Base-by-base conservation (phyloP, 2,329 filamentous ascomycete genomes). In the Fusarium papillatum region DNA sequence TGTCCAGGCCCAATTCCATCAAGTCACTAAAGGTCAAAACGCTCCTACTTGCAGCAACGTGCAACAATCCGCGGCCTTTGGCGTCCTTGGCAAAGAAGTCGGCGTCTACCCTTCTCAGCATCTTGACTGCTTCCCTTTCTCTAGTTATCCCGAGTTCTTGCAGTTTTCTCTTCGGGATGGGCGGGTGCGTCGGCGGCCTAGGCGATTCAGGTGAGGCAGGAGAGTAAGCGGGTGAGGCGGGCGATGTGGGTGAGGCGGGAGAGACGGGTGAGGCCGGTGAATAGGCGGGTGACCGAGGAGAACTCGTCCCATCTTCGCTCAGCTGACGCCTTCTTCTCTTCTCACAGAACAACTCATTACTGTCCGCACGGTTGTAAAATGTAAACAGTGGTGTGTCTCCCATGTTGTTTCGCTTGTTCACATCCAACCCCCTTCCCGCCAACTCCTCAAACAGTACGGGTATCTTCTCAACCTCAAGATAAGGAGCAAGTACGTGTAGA, bases 1-100 rank as follows among this genome's bases (percentile, higher is more conserved):
- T 72, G 74, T 84, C 82, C 14, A 84, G 43, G 0, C 81, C 81
- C 50, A 72, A 57, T 8, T 68, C 75, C 70, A 82, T 66, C 55
- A 84, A 38, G 17, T 66, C 68, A 69, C 76, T 70, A 64, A 83
- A 83, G 26, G 68, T 53, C 7, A 38, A 46, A 7, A 71, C 69
- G 9, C 71, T 63, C 34, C 73, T 74, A 7, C 31, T 36, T 16
- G 76, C 80, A 16, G 79, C 81, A n/a, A 78, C 67, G 59, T 85
- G 83, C 46, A 85, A 60, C 60, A 84, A 43, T 2, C 78, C 76
- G 48, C 79, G 70, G 1, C 83, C 82, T 4, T 60, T 62, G 22
- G 59, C 24, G 62, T 84, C 80, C 26, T 63, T 71, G 6, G 66
- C 81, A 3, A 46, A 66, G 19, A 82, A 80, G 67, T 84, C 81